Evolutionary conservation across 441 rosid genomes (phyloP), one percentile per base, ranked within the genome.

Genomic region (Euphorbia schlechtendalii): DNA sequence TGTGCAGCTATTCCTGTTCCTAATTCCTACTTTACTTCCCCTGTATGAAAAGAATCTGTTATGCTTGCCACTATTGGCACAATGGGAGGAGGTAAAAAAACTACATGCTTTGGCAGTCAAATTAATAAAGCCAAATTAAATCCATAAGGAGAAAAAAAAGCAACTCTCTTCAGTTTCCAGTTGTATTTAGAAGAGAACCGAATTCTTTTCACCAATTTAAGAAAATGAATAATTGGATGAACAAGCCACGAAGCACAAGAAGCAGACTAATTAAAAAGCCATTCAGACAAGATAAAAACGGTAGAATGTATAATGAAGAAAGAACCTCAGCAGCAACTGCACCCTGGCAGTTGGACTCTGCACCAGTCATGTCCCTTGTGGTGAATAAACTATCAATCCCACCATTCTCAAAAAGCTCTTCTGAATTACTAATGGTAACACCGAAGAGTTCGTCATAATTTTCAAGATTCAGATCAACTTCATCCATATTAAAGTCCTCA

Each of bases 391-490:
- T 81, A 65, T 83, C 96, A 7, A 95, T 80, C 54, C 98, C 99
- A 68, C 90, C 87, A 77, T 89, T 86, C 70, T 87, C 92, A 68
- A 95, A 74, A 58, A 92, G 86, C 80, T 89, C 86, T 69, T 85
- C 96, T 0, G 96, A 77, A 67, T 86, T 80, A 77, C 86, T 87
- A 30, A 94, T 86, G 67, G 97, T 82, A 38, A 80, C 71, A 34
- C 98, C 96, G 66, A 95, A 95, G 61, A 95, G 96, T 77, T 95
- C 98, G 68, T 95, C 99, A 72, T 92, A 92, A 72, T 88, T 87
- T 78, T 95, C 98, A 36, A 89, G 78, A 71, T 79, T 84, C 83
- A 95, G 66, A 73, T 88, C 97, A 74, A 95, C 65, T 79, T 92
- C 98, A 78, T 88, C 96, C 95, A 92, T 89, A 80, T 88, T 74